A percentile compares a stretch with the other conserved stretches of the same genome.
phyloP scores from a whole-genome alignment of 1,284 basidiomycete species.

The Papiliotrema fonsecae region DNA sequence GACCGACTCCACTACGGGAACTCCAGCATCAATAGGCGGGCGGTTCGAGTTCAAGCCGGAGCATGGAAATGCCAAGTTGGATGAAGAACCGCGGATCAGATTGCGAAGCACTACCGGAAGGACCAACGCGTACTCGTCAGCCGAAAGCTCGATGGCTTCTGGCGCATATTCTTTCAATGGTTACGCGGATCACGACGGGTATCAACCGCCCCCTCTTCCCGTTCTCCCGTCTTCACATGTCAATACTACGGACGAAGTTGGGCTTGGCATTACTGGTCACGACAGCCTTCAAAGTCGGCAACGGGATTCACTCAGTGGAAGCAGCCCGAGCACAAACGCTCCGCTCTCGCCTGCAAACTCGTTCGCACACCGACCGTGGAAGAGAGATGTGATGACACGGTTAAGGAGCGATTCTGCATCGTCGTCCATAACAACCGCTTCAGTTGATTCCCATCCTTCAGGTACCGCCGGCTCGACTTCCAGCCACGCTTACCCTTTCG shows the following conservation, averaged over 20 bases:
- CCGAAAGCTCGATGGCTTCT: slow-evolving; percentile 41
- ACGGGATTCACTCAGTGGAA: slow-evolving; percentile 6
- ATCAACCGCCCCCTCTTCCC: slow-evolving; percentile 36
- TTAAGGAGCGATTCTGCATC: slow-evolving; percentile 35
- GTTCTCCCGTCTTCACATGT: slow-evolving; percentile 14
- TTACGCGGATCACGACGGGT: slow-evolving; percentile 25
- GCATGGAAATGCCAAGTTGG: slow-evolving; percentile 17
- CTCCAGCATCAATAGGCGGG: slow-evolving; percentile 29
- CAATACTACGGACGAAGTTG: slow-evolving; percentile 17
- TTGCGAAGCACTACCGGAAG: slow-evolving; percentile 32
- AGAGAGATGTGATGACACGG: slow-evolving; percentile 23
- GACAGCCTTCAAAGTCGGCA: slow-evolving; percentile 7
- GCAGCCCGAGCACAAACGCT: slow-evolving; percentile 10
- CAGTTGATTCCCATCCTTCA: slow-evolving; percentile 15
- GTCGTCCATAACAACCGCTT: slow-evolving; percentile 26
- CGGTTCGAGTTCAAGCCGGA: slow-evolving; percentile 29
- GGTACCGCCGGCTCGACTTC: slow-evolving; percentile 6
- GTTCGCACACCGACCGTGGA: slow-evolving; percentile 32
- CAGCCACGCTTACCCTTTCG: slow-evolving; percentile 10
- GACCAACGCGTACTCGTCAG: slow-evolving; percentile 40
- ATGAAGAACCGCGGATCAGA: slow-evolving; percentile 29
- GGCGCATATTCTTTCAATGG: slow-evolving; percentile 38
- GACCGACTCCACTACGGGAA: slow-evolving; percentile 35
- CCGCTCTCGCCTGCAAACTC: slow-evolving; percentile 9
- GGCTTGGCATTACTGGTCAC: slow-evolving; percentile 23